phyloP scores from a whole-genome alignment of 257 asterid genomes.

The Datura wrightii region DNA sequence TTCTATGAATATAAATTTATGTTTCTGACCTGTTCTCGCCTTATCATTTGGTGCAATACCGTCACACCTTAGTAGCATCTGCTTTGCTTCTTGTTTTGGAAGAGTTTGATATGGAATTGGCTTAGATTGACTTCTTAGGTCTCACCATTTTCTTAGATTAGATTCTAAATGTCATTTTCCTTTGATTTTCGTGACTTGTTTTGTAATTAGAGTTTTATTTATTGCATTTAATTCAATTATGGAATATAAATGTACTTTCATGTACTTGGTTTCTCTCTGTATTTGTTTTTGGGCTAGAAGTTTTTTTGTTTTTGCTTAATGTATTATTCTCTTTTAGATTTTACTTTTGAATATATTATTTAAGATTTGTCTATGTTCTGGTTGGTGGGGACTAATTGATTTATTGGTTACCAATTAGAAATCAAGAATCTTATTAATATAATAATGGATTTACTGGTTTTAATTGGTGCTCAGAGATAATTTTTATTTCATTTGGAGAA shows the following conservation, averaged over 20 bases:
- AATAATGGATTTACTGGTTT: neutral
- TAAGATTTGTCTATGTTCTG: neutral
- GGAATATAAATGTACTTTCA: neutral
- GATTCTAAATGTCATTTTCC: neutral
- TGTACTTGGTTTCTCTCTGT: neutral
- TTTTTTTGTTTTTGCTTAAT: neutral
- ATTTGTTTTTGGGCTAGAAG: neutral
- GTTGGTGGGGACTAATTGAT: too few relatives aligned
- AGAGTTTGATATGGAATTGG: neutral
- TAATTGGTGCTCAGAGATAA: slow-evolving; percentile 1
- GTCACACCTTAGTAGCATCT: neutral
- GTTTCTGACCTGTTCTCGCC: neutral
- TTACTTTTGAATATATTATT: neutral
- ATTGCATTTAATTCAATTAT: neutral
- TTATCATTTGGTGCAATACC: neutral
- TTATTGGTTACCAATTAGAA: neutral
- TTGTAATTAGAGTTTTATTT: neutral
- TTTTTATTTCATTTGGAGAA: neutral
- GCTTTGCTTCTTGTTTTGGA: neutral
- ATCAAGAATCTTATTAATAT: neutral
- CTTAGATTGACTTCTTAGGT: neutral
- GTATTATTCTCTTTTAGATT: neutral
- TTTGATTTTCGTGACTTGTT: neutral
- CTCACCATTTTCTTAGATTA: neutral
- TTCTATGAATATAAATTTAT: neutral